Evolutionary conservation across 768 basidiomycete genomes (phyloP).

Genomic region (Tremella fuciformis): DNA sequence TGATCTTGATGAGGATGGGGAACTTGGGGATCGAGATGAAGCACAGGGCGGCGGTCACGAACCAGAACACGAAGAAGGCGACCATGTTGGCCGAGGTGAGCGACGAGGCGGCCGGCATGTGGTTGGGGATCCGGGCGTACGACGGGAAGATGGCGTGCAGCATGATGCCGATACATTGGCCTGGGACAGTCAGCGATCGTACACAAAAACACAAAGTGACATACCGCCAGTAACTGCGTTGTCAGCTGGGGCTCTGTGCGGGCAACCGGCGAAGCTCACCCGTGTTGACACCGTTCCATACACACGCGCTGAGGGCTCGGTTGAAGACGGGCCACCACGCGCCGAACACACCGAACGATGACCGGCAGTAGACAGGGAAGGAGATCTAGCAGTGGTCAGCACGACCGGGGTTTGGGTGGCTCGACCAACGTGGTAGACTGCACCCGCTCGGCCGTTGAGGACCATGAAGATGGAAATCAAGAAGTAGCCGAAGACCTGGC

Average conservation of each 20-base stretch:
- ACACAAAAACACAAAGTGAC: not conserved
- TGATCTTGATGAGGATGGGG: slow-evolving; percentile 29
- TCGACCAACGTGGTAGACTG: slow-evolving; percentile 31
- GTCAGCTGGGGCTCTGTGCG: not conserved
- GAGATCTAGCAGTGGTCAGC: slow-evolving; percentile 10
- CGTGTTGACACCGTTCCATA: slow-evolving; percentile 22
- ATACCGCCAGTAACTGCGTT: slow-evolving; percentile 12
- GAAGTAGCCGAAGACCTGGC: slow-evolving; percentile 29
- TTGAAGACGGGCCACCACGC: slow-evolving; percentile 35
- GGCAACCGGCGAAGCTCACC: not conserved
- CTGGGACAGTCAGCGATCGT: slow-evolving; percentile 28
- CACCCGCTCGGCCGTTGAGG: slow-evolving; percentile 30
- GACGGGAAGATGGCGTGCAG: slow-evolving; percentile 40
- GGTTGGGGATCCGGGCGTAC: slow-evolving; percentile 27
- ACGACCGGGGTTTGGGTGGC: not conserved
- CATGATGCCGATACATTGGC: slow-evolving; percentile 35
- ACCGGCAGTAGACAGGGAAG: slow-evolving; percentile 33
- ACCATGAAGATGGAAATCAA: slow-evolving; percentile 37
- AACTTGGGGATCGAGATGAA: slow-evolving; percentile 31
- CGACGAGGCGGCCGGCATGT: slow-evolving; percentile 21
- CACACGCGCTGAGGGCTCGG: slow-evolving; percentile 28
- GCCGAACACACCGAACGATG: slow-evolving; percentile 41
- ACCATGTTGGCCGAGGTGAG: slow-evolving; percentile 27
- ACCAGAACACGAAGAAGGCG: slow-evolving; percentile 29
- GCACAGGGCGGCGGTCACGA: slow-evolving; percentile 13